These are phyloP conservation scores for Ustilago cynodontis DNA, from an alignment of 1,284 basidiomycete species.

Conservation along the genomic window DNA sequence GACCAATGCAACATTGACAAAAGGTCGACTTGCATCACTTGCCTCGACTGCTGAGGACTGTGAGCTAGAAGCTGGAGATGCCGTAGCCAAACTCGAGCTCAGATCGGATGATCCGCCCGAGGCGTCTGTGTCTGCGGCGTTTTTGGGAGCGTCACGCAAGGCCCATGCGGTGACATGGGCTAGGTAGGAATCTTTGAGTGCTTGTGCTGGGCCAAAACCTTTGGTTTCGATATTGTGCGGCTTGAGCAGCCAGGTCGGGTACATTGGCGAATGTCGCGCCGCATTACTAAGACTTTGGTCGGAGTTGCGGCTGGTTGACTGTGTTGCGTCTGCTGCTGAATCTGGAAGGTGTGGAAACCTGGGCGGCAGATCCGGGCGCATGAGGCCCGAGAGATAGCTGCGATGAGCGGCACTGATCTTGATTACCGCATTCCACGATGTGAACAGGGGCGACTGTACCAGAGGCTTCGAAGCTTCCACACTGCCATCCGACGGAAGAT, in stretches of 20 bases:
- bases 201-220: constrained; percentile 59
- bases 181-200: constrained; percentile 59
- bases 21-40: constrained; percentile 5
- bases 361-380: constrained; percentile 53
- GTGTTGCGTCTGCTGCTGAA: neutral
- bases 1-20: constrained; percentile 41
- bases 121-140: neutral
- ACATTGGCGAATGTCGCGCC: constrained; percentile 11
- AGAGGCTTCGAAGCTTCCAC: neutral
- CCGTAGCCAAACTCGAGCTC: neutral
- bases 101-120: neutral
- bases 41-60: neutral
- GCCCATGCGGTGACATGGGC: constrained; percentile 54
- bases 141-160: constrained; percentile 20
- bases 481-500: neutral
- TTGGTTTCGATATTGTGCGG: constrained; percentile 40
- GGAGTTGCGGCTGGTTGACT: neutral
- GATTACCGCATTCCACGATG: constrained; percentile 43
- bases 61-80: neutral
- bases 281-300: neutral
- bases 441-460: constrained; percentile 31
- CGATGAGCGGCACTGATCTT: constrained; percentile 50
- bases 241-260: constrained; percentile 48
- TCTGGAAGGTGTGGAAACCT: constrained; percentile 36
- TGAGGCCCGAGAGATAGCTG: constrained; percentile 54